These are phyloP conservation scores for Globisporangium spiculum DNA, from an alignment of 352 stramenopile species.

Conservation along the genomic window DNA sequence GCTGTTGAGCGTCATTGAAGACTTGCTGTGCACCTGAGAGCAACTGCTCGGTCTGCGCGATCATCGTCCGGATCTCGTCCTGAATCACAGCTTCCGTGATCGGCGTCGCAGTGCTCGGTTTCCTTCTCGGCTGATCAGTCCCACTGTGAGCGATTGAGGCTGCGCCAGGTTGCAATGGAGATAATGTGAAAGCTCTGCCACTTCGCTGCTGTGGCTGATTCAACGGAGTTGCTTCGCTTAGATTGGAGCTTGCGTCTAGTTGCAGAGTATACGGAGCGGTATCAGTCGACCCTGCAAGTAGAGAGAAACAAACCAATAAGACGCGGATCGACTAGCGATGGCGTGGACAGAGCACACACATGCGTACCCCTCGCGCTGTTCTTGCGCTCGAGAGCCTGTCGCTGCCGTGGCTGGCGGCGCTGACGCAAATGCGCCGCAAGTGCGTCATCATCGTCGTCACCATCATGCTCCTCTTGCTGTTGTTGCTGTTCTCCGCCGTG, in stretches of 20 bases:
- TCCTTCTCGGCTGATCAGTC: slow-evolving; percentile 1
- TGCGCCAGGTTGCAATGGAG: background rate
- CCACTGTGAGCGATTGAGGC: background rate
- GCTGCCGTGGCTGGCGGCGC: background rate
- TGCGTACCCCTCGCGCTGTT: background rate
- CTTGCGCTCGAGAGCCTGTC: background rate
- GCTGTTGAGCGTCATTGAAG: background rate
- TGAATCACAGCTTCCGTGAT: slow-evolving; percentile 2
- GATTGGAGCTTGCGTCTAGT: background rate
- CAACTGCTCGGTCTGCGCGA: slow-evolving; percentile 19
- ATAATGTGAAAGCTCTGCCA: background rate
- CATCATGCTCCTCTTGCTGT: background rate
- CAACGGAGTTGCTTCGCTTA: background rate
- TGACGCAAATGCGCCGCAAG: background rate
- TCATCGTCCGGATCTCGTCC: slow-evolving; percentile 19
- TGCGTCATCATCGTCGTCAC: background rate
- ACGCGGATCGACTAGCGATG: background rate
- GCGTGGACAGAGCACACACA: background rate
- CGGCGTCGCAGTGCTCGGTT: background rate
- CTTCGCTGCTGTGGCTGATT: background rate
- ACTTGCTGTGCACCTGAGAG: slow-evolving; percentile 4
- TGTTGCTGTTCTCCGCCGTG: background rate
- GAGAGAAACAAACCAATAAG: background rate
- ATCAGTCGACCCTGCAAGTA: background rate
- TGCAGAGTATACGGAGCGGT: background rate